These are phyloP conservation scores for Alternaria ventricosa DNA, from an alignment of 2,329 filamentous ascomycete species.

Conservation along the genomic window DNA sequence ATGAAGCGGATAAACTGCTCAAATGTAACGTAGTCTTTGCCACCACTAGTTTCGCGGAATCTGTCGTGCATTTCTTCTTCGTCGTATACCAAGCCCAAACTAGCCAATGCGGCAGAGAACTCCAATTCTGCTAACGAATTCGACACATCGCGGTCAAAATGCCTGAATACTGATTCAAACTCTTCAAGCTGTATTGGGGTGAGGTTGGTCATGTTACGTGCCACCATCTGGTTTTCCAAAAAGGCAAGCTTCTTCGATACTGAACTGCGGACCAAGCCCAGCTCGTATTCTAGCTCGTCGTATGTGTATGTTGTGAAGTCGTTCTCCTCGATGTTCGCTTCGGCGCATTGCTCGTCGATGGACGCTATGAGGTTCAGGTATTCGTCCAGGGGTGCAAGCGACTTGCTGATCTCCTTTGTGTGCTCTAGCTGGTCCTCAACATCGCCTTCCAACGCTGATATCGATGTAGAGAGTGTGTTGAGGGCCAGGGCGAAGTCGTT, in stretches of 20 bases:
- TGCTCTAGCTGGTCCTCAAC: slow-evolving; percentile 93
- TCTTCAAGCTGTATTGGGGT: slow-evolving; percentile 98
- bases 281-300: slow-evolving; percentile 92
- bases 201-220: slow-evolving; percentile 97
- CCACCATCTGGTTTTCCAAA: slow-evolving; percentile 97
- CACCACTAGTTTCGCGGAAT: slow-evolving; percentile 85
- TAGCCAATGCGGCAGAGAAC: slow-evolving; percentile 95
- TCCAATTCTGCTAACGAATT: slow-evolving; percentile 93
- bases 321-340: slow-evolving; percentile 99
- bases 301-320: slow-evolving; percentile 99
- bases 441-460: slow-evolving; percentile 96
- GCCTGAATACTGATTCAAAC: slow-evolving; percentile 96
- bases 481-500: slow-evolving; percentile 97
- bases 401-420: slow-evolving; percentile 83
- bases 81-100: slow-evolving; percentile 91
- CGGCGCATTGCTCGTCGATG: slow-evolving; percentile 86
- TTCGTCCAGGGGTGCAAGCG: slow-evolving; percentile 84
- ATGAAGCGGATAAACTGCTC: slow-evolving; percentile 99
- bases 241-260: slow-evolving; percentile 97
- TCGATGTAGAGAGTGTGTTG: slow-evolving; percentile 91
- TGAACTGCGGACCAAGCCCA: slow-evolving; percentile 86
- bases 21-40: slow-evolving; percentile 83
- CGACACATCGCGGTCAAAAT: slow-evolving; percentile 92
- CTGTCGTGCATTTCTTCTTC: slow-evolving; percentile 98
- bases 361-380: slow-evolving; percentile 87